phyloP scores from a whole-genome alignment of 1,284 basidiomycete genomes.

The Sporisorium sorghi region DNA sequence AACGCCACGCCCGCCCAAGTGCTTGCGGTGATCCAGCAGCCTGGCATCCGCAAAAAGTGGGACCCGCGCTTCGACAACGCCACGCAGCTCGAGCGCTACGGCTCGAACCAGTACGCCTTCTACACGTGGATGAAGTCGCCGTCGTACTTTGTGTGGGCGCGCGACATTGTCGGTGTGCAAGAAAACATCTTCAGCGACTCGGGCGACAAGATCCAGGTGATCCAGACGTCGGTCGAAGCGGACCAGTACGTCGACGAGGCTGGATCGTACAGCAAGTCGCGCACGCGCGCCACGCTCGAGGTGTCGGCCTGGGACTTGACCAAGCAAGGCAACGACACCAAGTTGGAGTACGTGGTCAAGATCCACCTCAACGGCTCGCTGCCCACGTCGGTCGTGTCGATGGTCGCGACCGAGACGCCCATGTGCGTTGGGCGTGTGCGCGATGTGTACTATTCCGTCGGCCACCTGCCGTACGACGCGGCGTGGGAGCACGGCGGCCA shows the following conservation, averaged over 20 bases:
- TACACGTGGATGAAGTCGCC: slow-evolving; percentile 64
- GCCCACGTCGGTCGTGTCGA: slow-evolving; percentile 57
- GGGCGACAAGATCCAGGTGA: slow-evolving; percentile 45
- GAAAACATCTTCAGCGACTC: slow-evolving; percentile 41
- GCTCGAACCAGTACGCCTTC: slow-evolving; percentile 42
- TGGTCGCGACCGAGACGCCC: slow-evolving; percentile 62
- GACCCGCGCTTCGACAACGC: slow-evolving; percentile 60
- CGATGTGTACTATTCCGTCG: slow-evolving; percentile 55
- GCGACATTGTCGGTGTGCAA: slow-evolving; percentile 64
- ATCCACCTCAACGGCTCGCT: slow-evolving; percentile 61
- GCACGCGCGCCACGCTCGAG: slow-evolving; percentile 62
- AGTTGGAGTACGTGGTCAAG: slow-evolving; percentile 64
- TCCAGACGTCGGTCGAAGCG: slow-evolving; percentile 57
- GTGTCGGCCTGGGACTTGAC: slow-evolving; percentile 56
- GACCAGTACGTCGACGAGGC: slow-evolving; percentile 61
- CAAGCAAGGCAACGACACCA: slow-evolving; percentile 54
- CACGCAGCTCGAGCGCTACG: slow-evolving; percentile 44
- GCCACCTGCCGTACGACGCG: slow-evolving; percentile 55
- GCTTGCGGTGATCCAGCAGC: slow-evolving; percentile 58
- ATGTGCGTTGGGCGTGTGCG: slow-evolving; percentile 63
- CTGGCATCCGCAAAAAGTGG: slow-evolving; percentile 65
- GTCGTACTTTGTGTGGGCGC: slow-evolving; percentile 63
- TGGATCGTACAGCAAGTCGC: slow-evolving; percentile 56
- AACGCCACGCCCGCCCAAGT: slow-evolving; percentile 60
- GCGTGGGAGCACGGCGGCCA: slow-evolving; percentile 29